Conservation (phyloP, 2,329 filamentous ascomycete genomes). For the Colletotrichum spaethianum region DNA sequence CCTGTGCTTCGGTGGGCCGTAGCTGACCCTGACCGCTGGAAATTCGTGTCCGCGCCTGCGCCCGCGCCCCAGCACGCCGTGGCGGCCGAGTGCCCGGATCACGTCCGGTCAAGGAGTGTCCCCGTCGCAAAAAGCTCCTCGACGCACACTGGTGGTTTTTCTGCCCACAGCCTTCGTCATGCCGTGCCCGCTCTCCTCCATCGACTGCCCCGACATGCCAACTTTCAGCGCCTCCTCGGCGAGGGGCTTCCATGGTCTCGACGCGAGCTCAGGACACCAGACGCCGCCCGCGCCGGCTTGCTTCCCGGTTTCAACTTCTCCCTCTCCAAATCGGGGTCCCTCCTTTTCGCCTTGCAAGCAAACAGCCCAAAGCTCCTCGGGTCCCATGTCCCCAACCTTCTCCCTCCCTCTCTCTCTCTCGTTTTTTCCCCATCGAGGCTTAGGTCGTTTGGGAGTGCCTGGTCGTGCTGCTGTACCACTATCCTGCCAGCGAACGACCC, state of each 20-base stretch:
- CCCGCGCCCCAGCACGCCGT: neutral
- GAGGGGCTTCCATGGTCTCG: conserved; percentile 6
- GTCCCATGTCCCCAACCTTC: neutral
- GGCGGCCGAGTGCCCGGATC: neutral
- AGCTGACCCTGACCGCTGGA: conserved; percentile 6
- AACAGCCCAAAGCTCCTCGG: conserved; percentile 20
- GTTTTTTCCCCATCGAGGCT: neutral
- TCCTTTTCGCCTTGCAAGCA: conserved; percentile 18
- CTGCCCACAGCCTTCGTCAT: conserved; percentile 14
- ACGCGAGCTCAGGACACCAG: conserved; percentile 1
- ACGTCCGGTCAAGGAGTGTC: neutral
- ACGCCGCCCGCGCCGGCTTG: conserved; percentile 7
- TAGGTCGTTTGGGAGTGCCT: neutral
- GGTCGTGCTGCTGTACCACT: neutral
- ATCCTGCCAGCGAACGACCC: neutral
- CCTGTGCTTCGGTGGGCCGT: conserved; percentile 2
- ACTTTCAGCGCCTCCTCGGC: conserved; percentile 4
- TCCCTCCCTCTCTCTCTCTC: neutral
- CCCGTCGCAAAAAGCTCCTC: neutral
- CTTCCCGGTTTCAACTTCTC: neutral
- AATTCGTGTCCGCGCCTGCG: neutral
- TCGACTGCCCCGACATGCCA: neutral
- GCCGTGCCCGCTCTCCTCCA: neutral
- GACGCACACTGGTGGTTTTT: neutral
- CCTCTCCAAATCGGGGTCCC: neutral